These are phyloP conservation scores for Neofusicoccum parvum DNA, from an alignment of 2,329 filamentous ascomycete species.

Conservation along the genomic window DNA sequence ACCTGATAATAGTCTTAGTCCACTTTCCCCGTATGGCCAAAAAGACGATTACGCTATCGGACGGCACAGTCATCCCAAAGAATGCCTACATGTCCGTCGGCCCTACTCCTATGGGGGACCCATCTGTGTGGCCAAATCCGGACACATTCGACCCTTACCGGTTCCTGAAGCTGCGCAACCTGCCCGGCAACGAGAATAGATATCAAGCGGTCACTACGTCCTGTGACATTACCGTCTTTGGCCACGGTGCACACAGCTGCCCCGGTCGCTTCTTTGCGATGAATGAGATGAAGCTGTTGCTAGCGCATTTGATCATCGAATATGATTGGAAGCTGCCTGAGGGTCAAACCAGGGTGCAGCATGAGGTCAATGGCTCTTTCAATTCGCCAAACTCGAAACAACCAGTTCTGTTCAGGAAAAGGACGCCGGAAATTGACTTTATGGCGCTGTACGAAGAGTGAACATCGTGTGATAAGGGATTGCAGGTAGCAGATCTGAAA, in stretches of 20 bases:
- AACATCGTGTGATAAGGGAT: too few relatives aligned
- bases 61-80: neutral
- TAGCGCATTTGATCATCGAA: constrained; percentile 23
- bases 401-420: too few relatives aligned
- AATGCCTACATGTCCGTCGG: neutral
- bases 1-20: neutral
- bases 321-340: neutral
- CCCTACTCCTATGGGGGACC: neutral
- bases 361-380: too few relatives aligned
- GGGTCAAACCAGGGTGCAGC: too few relatives aligned
- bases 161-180: constrained; percentile 19
- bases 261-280: constrained; percentile 37
- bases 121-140: neutral
- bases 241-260: constrained; percentile 36
- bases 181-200: constrained; percentile 27
- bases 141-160: neutral
- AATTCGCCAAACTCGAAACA: too few relatives aligned
- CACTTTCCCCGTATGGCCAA: neutral
- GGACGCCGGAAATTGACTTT: too few relatives aligned
- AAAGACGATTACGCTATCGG: neutral
- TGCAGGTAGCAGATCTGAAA: too few relatives aligned
- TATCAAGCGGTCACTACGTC: constrained; percentile 20
- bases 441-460: too few relatives aligned
- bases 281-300: constrained; percentile 37
- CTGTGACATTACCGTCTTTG: constrained; percentile 26